Evolutionary conservation across 2,329 filamentous ascomycete species (phyloP).

Genomic region (Diaporthe capsici): DNA sequence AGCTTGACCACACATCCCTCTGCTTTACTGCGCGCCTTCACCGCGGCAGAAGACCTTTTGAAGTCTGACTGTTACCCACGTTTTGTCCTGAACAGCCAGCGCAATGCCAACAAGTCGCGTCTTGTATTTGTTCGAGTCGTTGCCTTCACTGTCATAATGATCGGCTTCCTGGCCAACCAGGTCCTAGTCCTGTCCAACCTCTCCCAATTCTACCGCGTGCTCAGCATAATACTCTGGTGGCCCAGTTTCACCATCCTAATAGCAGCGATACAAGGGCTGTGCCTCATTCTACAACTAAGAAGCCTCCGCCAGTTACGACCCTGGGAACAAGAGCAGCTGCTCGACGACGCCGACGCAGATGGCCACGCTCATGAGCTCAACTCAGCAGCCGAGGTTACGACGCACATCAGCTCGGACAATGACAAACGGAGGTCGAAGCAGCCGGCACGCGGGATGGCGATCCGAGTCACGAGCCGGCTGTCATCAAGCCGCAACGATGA

Average conservation of each 20-base stretch:
- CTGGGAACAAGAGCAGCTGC: conserved; percentile 52
- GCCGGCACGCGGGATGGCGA: not conserved
- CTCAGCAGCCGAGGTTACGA: conserved; percentile 18
- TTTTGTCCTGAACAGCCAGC: conserved; percentile 55
- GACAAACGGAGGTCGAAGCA: conserved; percentile 4
- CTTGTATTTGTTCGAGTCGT: conserved; percentile 49
- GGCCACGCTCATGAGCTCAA: conserved; percentile 25
- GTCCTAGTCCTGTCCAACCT: conserved; percentile 51
- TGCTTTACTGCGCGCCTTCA: conserved; percentile 56
- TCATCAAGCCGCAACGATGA: conserved; percentile 41
- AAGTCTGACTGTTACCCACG: conserved; percentile 55
- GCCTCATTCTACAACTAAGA: conserved; percentile 52
- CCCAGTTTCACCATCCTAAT: conserved; percentile 52
- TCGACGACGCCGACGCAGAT: conserved; percentile 13
- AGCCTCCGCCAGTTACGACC: conserved; percentile 53
- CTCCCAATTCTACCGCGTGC: conserved; percentile 48
- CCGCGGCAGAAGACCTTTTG: conserved; percentile 54
- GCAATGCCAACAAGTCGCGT: conserved; percentile 55
- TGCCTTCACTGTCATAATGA: conserved; percentile 44
- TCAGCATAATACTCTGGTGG: conserved; percentile 53
- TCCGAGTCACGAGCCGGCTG: conserved; percentile 14
- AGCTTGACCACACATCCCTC: conserved; percentile 61
- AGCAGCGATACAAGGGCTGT: conserved; percentile 55
- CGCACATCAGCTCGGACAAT: conserved; percentile 10
- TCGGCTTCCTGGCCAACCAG: conserved; percentile 50